A percentile compares a stretch with the other conserved stretches of the same genome.
Conservation (phyloP, 768 basidiomycete species). For the Pisolithus albus region DNA sequence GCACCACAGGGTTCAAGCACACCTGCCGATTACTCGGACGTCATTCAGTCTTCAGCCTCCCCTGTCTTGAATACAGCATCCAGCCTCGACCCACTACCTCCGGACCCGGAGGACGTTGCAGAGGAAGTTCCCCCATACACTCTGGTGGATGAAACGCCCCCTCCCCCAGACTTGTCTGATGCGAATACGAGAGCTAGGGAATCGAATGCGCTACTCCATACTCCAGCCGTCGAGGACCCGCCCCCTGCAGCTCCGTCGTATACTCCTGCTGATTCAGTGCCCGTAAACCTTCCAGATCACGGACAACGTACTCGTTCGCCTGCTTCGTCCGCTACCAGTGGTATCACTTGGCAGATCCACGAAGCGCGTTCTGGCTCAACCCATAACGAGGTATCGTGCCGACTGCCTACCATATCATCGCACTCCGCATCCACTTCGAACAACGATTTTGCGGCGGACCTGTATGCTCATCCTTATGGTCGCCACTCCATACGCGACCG, state of each 20-base stretch:
- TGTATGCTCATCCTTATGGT: not conserved
- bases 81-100: not conserved
- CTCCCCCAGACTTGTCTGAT: not conserved
- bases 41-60: no score
- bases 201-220: not conserved
- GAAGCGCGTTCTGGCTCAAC: not conserved
- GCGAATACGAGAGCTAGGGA: no score
- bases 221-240: not conserved
- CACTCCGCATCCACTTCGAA: not conserved
- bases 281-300: not conserved
- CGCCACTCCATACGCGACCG: not conserved
- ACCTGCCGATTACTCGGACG: no score
- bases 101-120: not conserved
- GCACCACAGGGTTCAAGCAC: no score
- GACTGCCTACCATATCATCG: not conserved
- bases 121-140: constrained; percentile 1
- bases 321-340: not conserved
- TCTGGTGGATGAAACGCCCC: constrained; percentile 1
- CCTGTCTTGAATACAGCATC: no score
- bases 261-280: not conserved
- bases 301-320: not conserved
- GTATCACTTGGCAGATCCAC: not conserved
- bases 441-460: not conserved
- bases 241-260: not conserved
- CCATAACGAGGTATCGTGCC: not conserved